phyloP scores from a whole-genome alignment of 2,329 filamentous ascomycete species.

The Gliomastix tumulicola region DNA sequence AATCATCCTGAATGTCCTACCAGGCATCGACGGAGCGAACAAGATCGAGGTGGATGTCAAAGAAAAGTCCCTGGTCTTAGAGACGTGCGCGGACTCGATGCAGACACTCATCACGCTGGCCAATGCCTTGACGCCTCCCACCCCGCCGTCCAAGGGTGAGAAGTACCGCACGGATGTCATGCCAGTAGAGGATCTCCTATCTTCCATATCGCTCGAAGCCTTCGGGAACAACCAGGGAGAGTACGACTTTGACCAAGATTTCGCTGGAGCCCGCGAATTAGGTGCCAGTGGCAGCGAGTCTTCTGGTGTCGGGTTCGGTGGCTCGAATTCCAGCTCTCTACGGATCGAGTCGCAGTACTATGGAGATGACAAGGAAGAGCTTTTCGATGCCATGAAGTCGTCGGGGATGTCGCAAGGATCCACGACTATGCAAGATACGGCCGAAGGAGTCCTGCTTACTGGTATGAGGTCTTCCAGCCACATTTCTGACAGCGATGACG shows the following conservation, averaged over 20 bases:
- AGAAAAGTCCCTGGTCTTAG: conserved; percentile 81
- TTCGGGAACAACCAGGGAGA: conserved; percentile 58
- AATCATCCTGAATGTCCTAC: conserved; percentile 53
- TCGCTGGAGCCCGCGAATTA: conserved; percentile 45
- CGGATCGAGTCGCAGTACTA: conserved; percentile 40
- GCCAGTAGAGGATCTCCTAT: conserved; percentile 79
- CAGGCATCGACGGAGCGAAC: conserved; percentile 48
- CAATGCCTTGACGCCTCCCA: conserved; percentile 75
- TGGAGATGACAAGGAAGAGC: conserved; percentile 26
- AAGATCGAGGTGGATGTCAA: conserved; percentile 73
- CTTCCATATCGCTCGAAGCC: conserved; percentile 83
- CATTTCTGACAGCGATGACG: conserved; percentile 18
- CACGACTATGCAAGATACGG: conserved; percentile 25
- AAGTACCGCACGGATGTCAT: conserved; percentile 86
- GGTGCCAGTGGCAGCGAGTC: conserved; percentile 28
- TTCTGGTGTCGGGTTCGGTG: conserved; percentile 14
- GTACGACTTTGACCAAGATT: conserved; percentile 58
- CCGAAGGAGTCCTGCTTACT: conserved; percentile 26
- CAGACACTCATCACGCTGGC: conserved; percentile 79
- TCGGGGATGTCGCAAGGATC: conserved; percentile 17
- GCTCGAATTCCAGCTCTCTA: conserved; percentile 21
- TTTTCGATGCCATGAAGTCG: conserved; percentile 38
- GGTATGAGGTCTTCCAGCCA: conserved; percentile 11
- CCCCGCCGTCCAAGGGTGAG: conserved; percentile 70
- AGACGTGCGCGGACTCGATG: conserved; percentile 95